Base-by-base conservation (phyloP, 768 basidiomycete genomes). In the Austroboletus eburneus region DNA sequence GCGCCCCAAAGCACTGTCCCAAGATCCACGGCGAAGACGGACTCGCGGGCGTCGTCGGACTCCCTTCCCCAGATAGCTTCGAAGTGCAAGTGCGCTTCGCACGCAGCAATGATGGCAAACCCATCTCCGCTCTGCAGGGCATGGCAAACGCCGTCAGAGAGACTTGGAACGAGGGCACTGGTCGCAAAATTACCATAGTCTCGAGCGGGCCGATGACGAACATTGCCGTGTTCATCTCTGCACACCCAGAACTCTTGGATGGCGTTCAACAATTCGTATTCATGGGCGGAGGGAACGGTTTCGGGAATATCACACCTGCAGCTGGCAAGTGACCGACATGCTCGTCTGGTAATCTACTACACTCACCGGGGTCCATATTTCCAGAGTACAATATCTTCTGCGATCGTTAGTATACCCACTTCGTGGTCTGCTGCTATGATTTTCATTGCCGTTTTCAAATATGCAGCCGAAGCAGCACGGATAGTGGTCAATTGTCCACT, bases 281-380 rank as follows among this genome's bases (percentile, higher is more conserved):
- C 57, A 94, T 95, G 91, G 91, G 91, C 10, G 91, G 91, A n/a
- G 90, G 81, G 3, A 82, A 90, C 23, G 91, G 91, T 9, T 59
- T 88, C 20, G 91, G 91, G 0, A 94, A 93, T 58, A 72, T 84
- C 25, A 83, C 86, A 8, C 72, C 90, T 13, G 83, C 80, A 10
- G 89, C 88, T 57, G 81, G 82, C 81, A 46, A 37, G 67, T 50
- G 3, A 48, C 12, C 4, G 21, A 14, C 18, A 18, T 17, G 10
- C 16, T 25, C 27, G n/a, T 42, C 18, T 29, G 8, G 24, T 20
- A 27, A 27, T 32, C 13, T 34, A 43, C 20, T 33, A n/a, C 23
- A 14, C 14, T 39, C 18, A 45, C 41, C 17, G 7, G 32, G 33
- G 30, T 45, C 4, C 12, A 14, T 40, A 9, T 20, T 51, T 72